Percentiles rank a stretch among this genome's conserved stretches.
Evolutionary conservation across 345 rosid species (phyloP).

Genomic region (Eutrema yunnanense): DNA sequence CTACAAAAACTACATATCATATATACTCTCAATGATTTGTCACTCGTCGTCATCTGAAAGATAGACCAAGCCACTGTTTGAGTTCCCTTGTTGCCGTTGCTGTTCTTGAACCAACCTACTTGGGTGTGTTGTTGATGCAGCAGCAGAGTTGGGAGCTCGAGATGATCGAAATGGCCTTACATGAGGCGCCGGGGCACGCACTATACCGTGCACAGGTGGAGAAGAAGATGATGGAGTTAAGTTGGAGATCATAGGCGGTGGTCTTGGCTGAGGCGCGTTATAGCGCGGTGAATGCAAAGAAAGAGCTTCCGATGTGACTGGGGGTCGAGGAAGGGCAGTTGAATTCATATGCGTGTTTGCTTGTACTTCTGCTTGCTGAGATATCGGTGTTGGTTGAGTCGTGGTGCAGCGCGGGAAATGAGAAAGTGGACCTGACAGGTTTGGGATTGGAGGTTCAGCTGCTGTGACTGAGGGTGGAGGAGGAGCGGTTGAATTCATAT

Average conservation of each 20-base stretch:
- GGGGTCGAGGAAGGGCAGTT: background rate
- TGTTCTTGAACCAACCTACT: constrained; percentile 3
- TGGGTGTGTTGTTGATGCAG: background rate
- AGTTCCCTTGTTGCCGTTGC: constrained; percentile 6
- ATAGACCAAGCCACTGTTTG: constrained; percentile 4
- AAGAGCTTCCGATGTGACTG: constrained; percentile 1
- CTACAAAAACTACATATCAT: background rate
- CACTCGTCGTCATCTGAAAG: constrained; percentile 20
- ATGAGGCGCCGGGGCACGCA: constrained; percentile 17
- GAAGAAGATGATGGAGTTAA: background rate
- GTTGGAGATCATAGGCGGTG: constrained; percentile 18
- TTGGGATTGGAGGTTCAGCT: background rate
- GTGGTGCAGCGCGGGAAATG: background rate
- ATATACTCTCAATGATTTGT: background rate
- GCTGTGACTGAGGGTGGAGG: background rate
- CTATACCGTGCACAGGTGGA: background rate
- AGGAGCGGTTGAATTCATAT: background rate
- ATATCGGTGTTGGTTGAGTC: background rate
- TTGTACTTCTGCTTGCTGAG: background rate
- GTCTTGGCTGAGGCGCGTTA: constrained; percentile 2
- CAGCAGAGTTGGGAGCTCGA: background rate
- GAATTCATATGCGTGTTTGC: background rate
- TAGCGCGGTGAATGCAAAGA: background rate
- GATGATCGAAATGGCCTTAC: background rate
- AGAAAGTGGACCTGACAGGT: background rate